These are phyloP conservation scores for Eucalyptus pumila DNA, from an alignment of 345 rosid genomes.

Conservation along the genomic window DNA sequence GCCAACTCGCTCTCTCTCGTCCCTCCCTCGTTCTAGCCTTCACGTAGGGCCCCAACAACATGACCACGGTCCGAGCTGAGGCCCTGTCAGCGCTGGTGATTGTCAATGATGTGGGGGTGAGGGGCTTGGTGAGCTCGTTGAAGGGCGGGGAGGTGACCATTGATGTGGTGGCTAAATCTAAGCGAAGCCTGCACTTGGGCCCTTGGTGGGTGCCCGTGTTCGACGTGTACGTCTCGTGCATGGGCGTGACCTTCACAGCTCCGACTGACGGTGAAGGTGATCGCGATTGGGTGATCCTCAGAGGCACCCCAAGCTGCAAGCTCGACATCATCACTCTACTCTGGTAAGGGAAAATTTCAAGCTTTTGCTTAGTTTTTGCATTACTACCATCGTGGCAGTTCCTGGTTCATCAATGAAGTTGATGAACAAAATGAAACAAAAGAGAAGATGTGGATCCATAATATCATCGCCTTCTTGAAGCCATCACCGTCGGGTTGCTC, in stretches of 20 bases:
- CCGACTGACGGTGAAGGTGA: accelerated
- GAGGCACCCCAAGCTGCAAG: not conserved
- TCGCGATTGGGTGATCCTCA: not conserved
- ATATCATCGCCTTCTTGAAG: not conserved
- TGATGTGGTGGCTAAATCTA: not conserved
- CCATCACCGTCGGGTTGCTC: not conserved
- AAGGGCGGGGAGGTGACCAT: not conserved
- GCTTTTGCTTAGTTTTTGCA: not conserved
- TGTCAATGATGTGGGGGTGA: not conserved
- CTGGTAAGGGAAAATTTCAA: not conserved
- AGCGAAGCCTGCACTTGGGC: not conserved
- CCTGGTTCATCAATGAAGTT: accelerated
- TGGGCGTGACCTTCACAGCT: not conserved
- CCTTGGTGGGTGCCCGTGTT: not conserved
- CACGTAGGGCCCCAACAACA: not conserved
- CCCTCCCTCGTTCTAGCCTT: not conserved
- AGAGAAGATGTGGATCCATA: not conserved
- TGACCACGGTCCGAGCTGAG: not conserved
- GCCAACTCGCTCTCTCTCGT: not conserved
- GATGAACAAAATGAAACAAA: not conserved
- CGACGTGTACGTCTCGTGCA: not conserved
- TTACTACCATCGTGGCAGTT: not conserved
- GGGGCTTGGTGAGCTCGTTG: not conserved
- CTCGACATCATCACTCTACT: not conserved
- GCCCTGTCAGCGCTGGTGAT: not conserved